phyloP scores from a whole-genome alignment of 2,329 filamentous ascomycete genomes.

The Diaporthe sp. region DNA sequence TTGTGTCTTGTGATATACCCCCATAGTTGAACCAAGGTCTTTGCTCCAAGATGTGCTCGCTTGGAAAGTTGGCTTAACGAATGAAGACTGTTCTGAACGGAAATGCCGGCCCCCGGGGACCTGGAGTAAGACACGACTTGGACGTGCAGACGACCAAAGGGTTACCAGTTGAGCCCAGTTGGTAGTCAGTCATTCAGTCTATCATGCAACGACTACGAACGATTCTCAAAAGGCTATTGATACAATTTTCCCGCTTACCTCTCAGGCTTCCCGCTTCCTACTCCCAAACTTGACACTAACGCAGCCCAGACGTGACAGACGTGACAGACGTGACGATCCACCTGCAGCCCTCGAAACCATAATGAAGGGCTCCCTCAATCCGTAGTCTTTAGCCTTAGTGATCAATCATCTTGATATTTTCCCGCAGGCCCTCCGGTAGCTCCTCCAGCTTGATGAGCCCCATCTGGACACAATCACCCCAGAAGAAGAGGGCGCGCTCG shows the following conservation, averaged over 20 bases:
- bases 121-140: background rate
- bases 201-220: background rate
- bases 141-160: background rate
- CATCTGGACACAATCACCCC: slow-evolving; percentile 87
- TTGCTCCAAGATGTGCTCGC: background rate
- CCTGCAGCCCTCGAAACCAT: background rate
- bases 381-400: slow-evolving; percentile 60
- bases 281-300: background rate
- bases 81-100: background rate
- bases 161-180: background rate
- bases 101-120: background rate
- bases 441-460: slow-evolving; percentile 83
- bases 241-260: background rate
- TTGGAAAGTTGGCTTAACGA: background rate
- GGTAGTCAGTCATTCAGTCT: background rate
- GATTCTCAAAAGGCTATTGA: background rate
- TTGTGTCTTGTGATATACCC: slow-evolving; percentile 19
- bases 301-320: background rate
- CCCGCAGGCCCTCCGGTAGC: slow-evolving; percentile 76
- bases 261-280: background rate
- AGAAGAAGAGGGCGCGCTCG: slow-evolving; percentile 92
- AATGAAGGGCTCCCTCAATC: background rate
- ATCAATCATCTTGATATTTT: slow-evolving; percentile 78
- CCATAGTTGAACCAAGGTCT: slow-evolving; percentile 6
- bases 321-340: background rate